Evolutionary conservation across 2,329 filamentous ascomycete species (phyloP), one percentile per base, ranked within the genome.

Genomic region (Shiraia bambusicola): DNA sequence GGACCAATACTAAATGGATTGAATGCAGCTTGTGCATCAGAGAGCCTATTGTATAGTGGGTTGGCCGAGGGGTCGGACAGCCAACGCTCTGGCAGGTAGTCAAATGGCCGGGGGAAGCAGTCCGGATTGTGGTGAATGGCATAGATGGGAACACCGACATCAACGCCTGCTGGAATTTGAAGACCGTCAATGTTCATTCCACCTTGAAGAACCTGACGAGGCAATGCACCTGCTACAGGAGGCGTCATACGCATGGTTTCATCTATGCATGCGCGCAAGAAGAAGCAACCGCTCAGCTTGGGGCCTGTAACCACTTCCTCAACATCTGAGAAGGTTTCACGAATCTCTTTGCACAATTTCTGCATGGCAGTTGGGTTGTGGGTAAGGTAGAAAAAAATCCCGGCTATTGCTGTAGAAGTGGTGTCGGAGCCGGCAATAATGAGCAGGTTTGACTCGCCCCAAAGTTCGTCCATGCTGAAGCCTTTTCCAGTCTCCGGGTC

Each of bases 1-100:
- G 84, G 81, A 0, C 86, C 86, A 47, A 87, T 72, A 32, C 79
- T 83, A 56, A 89, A 89, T 2, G 88, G 85, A 49, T 84, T 88
- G 68, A 87, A 92, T 0, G 87, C 87, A 25, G 75, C 76, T 36
- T 84, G 78, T 2, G 86, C 84, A 9, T 58, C 56, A 7, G 54
- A 19, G 17, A 69, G 54, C 24, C 57, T 57, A 29, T 29, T 40
- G 28, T 62, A 54, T 11, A 66, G 37, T 2, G 65, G 65, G 36
- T 69, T 67, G 12, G 43, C 43, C 0, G 52, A 42, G 0, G 59
- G 34, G 28, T 69, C 65, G 2, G 50, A 47, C 2, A 71, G 55
- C 68, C 68, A 71, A 30, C 68, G 63, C 43, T 67, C 65, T 0
- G 69, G 68, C 2, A 61, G 43, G 50, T 62, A 71, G 37, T 63